Evolutionary conservation across 148 eudicot genomes (phyloP).

Genomic region (Fagopyrum esculentum): DNA sequence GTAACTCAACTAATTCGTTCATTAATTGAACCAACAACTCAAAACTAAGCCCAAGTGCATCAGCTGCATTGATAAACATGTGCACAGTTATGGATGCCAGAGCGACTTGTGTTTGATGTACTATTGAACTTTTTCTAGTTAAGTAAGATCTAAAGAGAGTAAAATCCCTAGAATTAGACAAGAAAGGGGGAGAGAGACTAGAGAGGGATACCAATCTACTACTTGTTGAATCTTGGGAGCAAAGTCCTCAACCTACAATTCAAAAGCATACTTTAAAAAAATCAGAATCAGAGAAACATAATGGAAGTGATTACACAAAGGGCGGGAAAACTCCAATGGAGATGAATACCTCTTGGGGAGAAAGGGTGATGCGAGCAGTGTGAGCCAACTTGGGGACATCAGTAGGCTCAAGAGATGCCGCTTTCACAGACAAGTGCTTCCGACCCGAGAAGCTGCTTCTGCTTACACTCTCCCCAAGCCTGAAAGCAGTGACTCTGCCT

Average conservation of each 20-base stretch:
- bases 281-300: conserved; percentile 5
- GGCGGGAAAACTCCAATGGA: neutral
- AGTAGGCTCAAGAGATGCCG: conserved; percentile 50
- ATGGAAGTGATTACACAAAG: neutral
- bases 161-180: neutral
- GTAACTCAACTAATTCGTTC: neutral
- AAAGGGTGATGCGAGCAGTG: conserved; percentile 84
- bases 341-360: conserved; percentile 42
- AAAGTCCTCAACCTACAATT: conserved; percentile 62
- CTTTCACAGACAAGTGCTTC: conserved; percentile 7
- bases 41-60: neutral
- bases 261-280: neutral
- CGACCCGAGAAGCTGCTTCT: neutral
- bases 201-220: conserved; percentile 56
- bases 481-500: neutral
- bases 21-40: neutral
- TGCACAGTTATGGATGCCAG: too few relatives aligned
- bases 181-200: neutral
- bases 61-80: too few relatives aligned
- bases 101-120: too few relatives aligned
- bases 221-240: conserved; percentile 85
- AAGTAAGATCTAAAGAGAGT: neutral
- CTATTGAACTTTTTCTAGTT: too few relatives aligned
- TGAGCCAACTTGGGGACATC: conserved; percentile 66
- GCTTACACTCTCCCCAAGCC: neutral